A percentile compares a stretch with the other conserved stretches of the same genome.
Evolutionary conservation across 768 basidiomycete species (phyloP).

Genomic region (Neoboletus brunneissimus): DNA sequence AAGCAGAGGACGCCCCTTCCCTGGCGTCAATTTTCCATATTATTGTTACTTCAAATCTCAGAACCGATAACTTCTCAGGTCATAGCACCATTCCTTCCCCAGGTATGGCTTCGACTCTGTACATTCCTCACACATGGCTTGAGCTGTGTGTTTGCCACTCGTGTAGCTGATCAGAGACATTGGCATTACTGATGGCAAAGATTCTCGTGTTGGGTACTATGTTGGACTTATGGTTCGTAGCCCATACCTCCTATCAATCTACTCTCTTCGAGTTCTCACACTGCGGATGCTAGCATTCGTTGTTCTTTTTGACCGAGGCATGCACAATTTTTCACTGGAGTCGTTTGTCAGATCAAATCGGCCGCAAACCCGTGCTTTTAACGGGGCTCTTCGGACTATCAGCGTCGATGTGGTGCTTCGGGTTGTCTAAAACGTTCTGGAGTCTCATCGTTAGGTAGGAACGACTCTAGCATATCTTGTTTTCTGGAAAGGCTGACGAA

Average conservation of each 20-base stretch:
- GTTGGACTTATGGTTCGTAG: conserved; percentile 45
- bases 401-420: conserved; percentile 47
- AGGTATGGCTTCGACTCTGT: conserved; percentile 36
- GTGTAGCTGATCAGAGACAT: conserved; percentile 30
- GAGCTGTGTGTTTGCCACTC: background rate
- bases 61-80: conserved; percentile 74
- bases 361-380: conserved; percentile 48
- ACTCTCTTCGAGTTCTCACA: background rate
- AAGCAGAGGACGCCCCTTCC: conserved; percentile 54
- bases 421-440: conserved; percentile 47
- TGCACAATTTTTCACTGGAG: conserved; percentile 49
- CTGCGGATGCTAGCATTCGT: conserved; percentile 36
- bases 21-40: conserved; percentile 63
- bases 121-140: background rate
- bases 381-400: conserved; percentile 45
- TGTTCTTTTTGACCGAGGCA: conserved; percentile 50
- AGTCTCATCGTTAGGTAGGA: conserved; percentile 39
- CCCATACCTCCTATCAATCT: background rate
- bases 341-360: conserved; percentile 46
- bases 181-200: conserved; percentile 42
- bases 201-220: conserved; percentile 45
- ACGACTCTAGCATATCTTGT: background rate
- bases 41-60: conserved; percentile 67
- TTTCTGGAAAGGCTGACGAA: background rate
- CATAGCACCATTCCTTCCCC: conserved; percentile 70